Base-by-base conservation (phyloP, 345 rosid species). In the Punica granatum region DNA sequence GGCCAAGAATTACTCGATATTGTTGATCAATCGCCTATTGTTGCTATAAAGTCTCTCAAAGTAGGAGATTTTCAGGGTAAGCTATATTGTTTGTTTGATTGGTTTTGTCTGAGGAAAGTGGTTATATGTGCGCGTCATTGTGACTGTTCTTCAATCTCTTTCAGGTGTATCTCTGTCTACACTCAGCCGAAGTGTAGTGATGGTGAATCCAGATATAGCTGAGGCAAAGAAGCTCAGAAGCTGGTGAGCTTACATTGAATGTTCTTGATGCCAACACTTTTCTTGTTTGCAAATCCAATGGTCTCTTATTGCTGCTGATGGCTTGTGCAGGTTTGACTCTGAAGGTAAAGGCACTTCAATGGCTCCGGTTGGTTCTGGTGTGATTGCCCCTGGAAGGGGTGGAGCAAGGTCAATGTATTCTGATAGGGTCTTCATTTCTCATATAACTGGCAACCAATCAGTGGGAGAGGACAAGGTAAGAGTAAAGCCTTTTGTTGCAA, bases 61-160 rank as follows among this genome's bases (percentile, higher is more conserved):
- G 97, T 88, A 69, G 86, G 96, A 44, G 98, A 93, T 37, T 93
- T 90, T 77, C 96, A 90, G 89, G 98, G 98, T 93, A 83, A 60
- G 2, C 15, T 13, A 30, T 19, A 33, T 34, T 25, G 30, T n/a
- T 31, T 19, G 37, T 2, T 6, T 4, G 19, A n/a, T 37, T 5
- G 15, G 16, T 26, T 56, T 56, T 56, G 32, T 56, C 19, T 0
- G 61, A 28, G 8, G 23, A n/a, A 37, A 37, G 41, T 37, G 41
- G 41, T 37, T 5, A 11, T 37, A 11, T 37, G 6, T 37, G 41
- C 11, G 41, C 41, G 41, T 37, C 41, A 37, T 4, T 37, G 61
- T 25, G 61, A 26, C 7, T 28, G 9, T 30, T 56, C 34, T 33
- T 56, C 6, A 10, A 26, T 18, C 34, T 66, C 63, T 70, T 78